Evolutionary conservation across 176 grass and related monocot species (phyloP), one percentile per base, ranked within the genome.

Genomic region (Musa troglodytarum): DNA sequence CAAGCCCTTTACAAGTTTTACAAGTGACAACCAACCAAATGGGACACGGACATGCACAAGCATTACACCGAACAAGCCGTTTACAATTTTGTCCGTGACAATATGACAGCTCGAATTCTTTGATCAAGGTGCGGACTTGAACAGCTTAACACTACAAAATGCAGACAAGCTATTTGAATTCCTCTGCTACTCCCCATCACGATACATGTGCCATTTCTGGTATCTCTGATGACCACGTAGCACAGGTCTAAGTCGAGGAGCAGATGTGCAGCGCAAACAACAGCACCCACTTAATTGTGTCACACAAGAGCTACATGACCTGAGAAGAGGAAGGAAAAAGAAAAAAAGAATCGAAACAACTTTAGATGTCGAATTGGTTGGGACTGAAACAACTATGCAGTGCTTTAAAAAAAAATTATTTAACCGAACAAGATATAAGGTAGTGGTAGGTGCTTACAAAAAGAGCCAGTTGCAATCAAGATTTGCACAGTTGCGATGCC

Each of bases 391-490:
- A 11, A 11, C 24, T 21, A 17, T 49, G 12, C 43, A 57, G 50
- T 43, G 0, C 26, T 59, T 43, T 51, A n/a, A 21, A 56, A n/a
- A 21, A 56, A 9, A 51, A n/a, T 59, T 12, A 6, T n/a, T 61
- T 61, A n/a, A 61, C 14, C 12, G 16, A 58, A 61, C 57, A 61
- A 61, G 16, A 61, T 17, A 16, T 61, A 16, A 43, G 34, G 28
- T 34, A 76, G 55, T 53, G 62, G 58, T 19, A 77, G 10, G 49
- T 23, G 65, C 85, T 64, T 75, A 96, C 90, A 97, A 82, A 80
- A 88, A 97, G 21, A 97, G 90, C 10, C 81, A 82, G 82, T 97
- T 97, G 90, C 94, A 97, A 72, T 97, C 90, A 28, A 90, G 82
- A 81, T 90, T 93, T 49, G 94, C 87, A 11, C 94, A 97, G 79